Conservation (phyloP, 1,284 basidiomycete species). For the Heterobasidion annosum region DNA sequence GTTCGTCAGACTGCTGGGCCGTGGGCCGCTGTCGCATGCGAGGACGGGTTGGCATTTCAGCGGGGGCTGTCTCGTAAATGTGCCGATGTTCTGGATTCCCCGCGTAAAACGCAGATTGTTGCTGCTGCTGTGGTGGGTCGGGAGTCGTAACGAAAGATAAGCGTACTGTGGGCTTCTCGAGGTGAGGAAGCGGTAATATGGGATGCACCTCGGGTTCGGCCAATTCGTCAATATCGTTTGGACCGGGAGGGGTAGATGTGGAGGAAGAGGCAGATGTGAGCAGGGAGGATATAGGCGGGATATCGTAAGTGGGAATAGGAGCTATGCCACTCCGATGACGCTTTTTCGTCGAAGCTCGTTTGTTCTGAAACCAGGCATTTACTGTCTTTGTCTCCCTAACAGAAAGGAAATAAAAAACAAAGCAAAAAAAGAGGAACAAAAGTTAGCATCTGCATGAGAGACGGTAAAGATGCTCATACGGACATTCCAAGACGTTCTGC, state of each 20-base stretch:
- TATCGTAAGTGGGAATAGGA: constrained; percentile 10
- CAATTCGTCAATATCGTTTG: constrained; percentile 19
- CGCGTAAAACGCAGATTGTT: constrained; percentile 33
- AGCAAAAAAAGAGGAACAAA: constrained; percentile 10
- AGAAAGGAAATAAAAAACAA: constrained; percentile 2
- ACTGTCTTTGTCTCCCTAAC: constrained; percentile 72
- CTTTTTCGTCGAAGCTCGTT: constrained; percentile 74
- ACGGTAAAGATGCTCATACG: constrained; percentile 21
- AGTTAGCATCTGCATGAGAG: constrained; percentile 10
- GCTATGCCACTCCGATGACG: constrained; percentile 25
- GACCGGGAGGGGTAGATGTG: constrained; percentile 21
- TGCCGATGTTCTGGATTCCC: constrained; percentile 37
- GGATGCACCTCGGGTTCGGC: constrained; percentile 34
- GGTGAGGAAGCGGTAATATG: constrained; percentile 4
- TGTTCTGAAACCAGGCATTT: constrained; percentile 80
- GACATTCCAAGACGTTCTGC: constrained; percentile 68
- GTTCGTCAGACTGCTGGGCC: constrained; percentile 53
- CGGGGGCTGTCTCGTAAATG: constrained; percentile 21
- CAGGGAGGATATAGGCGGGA: constrained; percentile 35
- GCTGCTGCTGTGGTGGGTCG: constrained; percentile 14
- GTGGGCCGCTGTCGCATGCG: constrained; percentile 55
- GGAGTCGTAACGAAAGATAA: constrained; percentile 6
- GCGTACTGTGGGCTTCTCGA: constrained; percentile 3
- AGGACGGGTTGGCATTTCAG: constrained; percentile 35
- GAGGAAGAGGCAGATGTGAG: constrained; percentile 29